Evolutionary conservation across 257 asterid species (phyloP), one percentile per base, ranked within the genome.

Genomic region (Lycium barbarum): DNA sequence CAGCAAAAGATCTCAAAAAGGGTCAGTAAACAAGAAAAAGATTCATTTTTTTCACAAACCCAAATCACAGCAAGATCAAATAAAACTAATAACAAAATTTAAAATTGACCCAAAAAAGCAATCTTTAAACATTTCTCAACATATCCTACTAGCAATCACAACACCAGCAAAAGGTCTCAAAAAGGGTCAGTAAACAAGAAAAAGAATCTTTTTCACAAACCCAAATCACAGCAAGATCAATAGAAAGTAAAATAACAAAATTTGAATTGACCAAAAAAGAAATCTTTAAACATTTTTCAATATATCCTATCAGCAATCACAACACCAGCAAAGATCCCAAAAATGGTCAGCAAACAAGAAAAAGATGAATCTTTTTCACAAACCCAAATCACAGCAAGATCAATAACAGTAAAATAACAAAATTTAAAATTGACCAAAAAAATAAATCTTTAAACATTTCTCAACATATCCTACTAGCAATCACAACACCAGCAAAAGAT

Each of bases 271-370:
- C 5, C 76, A 68, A 68, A 36, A 38, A 54, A 14, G 51, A 68
- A 68, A 68, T 36, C 49, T 57, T 57, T 59, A 43, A 80, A 58
- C 71, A 80, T 22, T 47, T 45, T 18, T 65, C 20, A 36, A 85
- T 85, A 83, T 83, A 85, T 88, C 88, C 90, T 88, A 72, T 85
- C 83, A 7, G 89, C 89, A 84, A 87, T 83, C 35, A 88, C 84
- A 13, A 87, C 89, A 5, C 89, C 5, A 40, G 45, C 45, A 40
- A 40, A 40, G 45, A 40, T 40, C 45, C 45, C 45, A 40, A 40
- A 40, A 40, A 40, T 4, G 45, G 45, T 40, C 6, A 40, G 5
- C 3, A 40, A 40, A 40, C 45, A 40, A 40, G 45, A 40, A 40
- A 40, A 40, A 40, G 45, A 40, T n/a, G n/a, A n/a, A 38, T 38